Percentiles rank a stretch among this genome's conserved stretches.
phyloP scores from a whole-genome alignment of 139 green algal genomes.

The Chlamydomonas sphaeroides region DNA sequence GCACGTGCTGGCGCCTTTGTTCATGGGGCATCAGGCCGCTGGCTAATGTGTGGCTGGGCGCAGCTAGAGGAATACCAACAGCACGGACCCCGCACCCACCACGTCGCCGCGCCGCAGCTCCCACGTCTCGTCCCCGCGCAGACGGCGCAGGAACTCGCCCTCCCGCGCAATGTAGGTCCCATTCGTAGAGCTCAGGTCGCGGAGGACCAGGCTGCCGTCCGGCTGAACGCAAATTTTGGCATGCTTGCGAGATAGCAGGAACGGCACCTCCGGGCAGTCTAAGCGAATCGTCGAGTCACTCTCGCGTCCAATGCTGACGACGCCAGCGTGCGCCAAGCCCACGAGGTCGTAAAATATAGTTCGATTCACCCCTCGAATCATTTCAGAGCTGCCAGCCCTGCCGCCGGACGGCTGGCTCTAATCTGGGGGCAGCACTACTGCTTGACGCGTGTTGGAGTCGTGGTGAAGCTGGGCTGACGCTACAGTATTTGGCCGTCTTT shows the following conservation, averaged over 20 bases:
- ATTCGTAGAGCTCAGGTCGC: constrained; percentile 54
- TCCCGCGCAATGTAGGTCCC: constrained; percentile 48
- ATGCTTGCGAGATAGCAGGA: constrained; percentile 53
- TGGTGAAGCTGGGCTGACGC: too few relatives aligned
- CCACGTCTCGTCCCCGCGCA: constrained; percentile 27
- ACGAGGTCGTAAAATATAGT: constrained; percentile 49
- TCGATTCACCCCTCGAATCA: constrained; percentile 40
- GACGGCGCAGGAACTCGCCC: constrained; percentile 36
- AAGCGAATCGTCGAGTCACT: constrained; percentile 38
- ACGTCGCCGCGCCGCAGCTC: constrained; percentile 34
- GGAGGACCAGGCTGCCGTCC: constrained; percentile 40
- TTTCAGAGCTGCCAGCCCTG: not conserved
- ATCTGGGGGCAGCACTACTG: too few relatives aligned
- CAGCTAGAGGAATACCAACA: too few relatives aligned
- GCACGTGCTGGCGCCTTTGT: too few relatives aligned
- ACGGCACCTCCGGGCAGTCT: constrained; percentile 54
- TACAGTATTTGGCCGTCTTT: too few relatives aligned
- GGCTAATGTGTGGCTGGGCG: too few relatives aligned
- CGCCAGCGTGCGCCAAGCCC: constrained; percentile 28
- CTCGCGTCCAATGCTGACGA: constrained; percentile 46
- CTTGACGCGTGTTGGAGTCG: too few relatives aligned
- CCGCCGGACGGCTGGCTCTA: too few relatives aligned
- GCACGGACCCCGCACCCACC: not conserved
- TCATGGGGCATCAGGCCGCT: too few relatives aligned
- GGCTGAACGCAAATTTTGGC: constrained; percentile 35